Evolutionary conservation across 257 asterid genomes (phyloP), one percentile per base, ranked within the genome.

Genomic region (Nicotiana benthamiana): DNA sequence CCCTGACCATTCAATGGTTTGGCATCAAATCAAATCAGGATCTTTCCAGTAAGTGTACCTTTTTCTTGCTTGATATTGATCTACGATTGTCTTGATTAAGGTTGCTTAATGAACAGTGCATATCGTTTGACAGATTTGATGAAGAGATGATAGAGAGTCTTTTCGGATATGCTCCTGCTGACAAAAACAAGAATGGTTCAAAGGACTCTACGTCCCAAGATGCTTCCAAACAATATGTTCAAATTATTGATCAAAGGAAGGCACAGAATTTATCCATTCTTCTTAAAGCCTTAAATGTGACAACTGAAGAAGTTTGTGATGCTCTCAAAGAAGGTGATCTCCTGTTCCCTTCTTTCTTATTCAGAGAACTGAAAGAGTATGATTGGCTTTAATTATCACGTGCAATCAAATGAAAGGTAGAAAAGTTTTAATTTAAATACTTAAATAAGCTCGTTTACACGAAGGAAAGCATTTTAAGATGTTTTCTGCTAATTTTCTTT

Each of bases 1-100:
- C 81, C 97, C 97, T 68, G 97, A 91, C 82, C 88, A 87, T 52
- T 92, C 98, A 10, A 95, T 95, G 99, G 99, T 93, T 82, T 95
- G 99, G 98, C 95, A 95, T 89, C 97, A 92, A 83, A 93, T 95
- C 72, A 93, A 90, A 85, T 85, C 98, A n/a, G 98, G 98, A 75
- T 95, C 99, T 13, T 93, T 95, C 88, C 97, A 92, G 99, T 93
- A 87, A 90, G 97, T 88, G 32, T 15, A 16, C 77, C 40, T 63
- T 84, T 60, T 77, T 76, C 26, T 79, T 46, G 75, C 27, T 18
- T 61, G 43, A 62, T 16, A 5, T 62, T 13, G 26, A 24, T 63
- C 12, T 43, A 46, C 26, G 24, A 54, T 63, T 81, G 52, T 63
- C 83, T 48, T 79, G 20, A 56, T 24, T 61, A 48, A 67, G 79